Conservation (phyloP, 1,284 basidiomycete species). For the Apiotrichum gamsii region DNA sequence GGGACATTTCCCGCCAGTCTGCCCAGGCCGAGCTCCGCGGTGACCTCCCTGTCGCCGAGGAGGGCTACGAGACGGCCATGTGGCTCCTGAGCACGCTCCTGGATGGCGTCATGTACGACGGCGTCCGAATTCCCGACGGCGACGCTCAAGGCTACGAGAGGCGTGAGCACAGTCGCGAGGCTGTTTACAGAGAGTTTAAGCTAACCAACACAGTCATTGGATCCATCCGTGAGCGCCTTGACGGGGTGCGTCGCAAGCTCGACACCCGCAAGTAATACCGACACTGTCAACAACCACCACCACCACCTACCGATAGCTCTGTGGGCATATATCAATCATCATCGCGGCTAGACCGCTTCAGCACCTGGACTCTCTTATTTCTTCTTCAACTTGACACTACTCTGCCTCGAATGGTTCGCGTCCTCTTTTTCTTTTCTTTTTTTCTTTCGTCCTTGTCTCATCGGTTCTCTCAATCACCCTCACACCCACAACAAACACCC, state of each 20-base stretch:
- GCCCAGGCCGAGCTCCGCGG: conserved; percentile 85
- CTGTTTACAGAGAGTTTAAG: not conserved
- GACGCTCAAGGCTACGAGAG: conserved; percentile 73
- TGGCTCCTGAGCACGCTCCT: conserved; percentile 88
- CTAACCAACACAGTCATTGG: conserved; percentile 8
- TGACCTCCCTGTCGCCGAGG: conserved; percentile 69
- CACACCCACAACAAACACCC: no score
- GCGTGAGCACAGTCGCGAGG: conserved; percentile 53
- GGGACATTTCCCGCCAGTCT: conserved; percentile 70
- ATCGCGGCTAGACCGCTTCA: no score
- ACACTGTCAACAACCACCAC: no score
- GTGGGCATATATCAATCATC: no score
- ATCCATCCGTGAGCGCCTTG: conserved; percentile 16
- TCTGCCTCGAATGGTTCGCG: no score
- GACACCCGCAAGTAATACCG: conserved; percentile 1
- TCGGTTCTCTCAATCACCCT: not conserved
- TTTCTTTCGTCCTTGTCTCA: not conserved
- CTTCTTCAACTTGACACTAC: no score
- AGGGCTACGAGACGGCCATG: conserved; percentile 86
- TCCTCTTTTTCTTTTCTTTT: not conserved
- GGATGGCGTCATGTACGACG: conserved; percentile 79
- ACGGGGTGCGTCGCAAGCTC: conserved; percentile 18
- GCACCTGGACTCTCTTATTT: no score
- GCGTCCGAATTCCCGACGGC: conserved; percentile 74
- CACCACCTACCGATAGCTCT: no score